Evolutionary conservation across 176 grass and related monocot genomes (phyloP).

Genomic region (Metroxylon sagu): DNA sequence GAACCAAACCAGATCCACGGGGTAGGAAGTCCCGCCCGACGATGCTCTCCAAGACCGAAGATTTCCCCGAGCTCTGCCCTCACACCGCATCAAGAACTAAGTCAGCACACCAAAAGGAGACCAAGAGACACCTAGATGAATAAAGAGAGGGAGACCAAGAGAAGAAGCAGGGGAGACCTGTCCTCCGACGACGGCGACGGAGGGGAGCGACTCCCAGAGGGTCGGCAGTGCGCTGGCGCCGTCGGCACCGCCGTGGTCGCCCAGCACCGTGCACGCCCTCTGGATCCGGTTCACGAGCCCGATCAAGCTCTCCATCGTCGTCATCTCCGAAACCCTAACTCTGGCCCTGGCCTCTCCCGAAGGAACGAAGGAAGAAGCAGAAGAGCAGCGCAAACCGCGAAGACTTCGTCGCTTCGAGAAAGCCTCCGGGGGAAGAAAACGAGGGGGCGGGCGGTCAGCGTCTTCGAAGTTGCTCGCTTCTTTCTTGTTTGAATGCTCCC

Average conservation of each 20-base stretch:
- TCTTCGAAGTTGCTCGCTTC: no score
- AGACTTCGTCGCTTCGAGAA: no score
- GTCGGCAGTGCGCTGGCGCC: conserved; percentile 31
- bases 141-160: background rate
- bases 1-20: conserved; percentile 50
- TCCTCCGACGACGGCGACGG: conserved; percentile 69
- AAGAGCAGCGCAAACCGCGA: no score
- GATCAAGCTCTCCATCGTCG: conserved; percentile 59
- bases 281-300: conserved; percentile 70
- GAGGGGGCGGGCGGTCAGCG: no score
- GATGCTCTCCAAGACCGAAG: conserved; percentile 69
- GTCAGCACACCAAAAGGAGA: background rate
- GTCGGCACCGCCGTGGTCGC: conserved; percentile 40
- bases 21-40: conserved; percentile 70
- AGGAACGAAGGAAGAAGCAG: no score
- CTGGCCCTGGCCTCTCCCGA: no score
- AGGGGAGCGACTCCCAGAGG: conserved; percentile 71
- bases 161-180: conserved; percentile 27
- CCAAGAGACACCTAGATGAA: background rate
- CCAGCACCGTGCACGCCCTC: conserved; percentile 61
- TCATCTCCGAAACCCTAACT: conserved; percentile 9
- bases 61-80: conserved; percentile 65
- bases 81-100: background rate
- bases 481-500: no score
- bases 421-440: no score